Conservation (phyloP, 768 basidiomycete genomes). For the Lepiota venenata region DNA sequence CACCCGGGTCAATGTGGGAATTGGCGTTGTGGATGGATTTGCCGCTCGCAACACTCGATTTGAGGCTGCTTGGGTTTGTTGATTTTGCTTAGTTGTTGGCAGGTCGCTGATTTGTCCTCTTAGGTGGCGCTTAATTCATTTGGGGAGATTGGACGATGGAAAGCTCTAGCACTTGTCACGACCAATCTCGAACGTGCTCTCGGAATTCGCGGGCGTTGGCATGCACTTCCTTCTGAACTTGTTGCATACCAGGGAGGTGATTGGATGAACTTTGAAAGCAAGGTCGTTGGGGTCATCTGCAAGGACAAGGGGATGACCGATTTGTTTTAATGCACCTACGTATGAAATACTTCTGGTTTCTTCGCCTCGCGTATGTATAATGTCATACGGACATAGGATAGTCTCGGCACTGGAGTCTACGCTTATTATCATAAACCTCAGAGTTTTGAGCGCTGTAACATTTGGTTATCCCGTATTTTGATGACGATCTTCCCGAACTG, state of each 20-base stretch:
- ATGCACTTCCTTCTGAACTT: constrained; percentile 25
- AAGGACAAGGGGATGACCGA: constrained; percentile 29
- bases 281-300: constrained; percentile 41
- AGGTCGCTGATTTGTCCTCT: background rate
- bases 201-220: constrained; percentile 22
- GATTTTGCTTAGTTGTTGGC: constrained; percentile 30
- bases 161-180: constrained; percentile 39
- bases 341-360: background rate
- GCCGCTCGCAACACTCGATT: constrained; percentile 67
- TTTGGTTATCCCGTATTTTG: constrained; percentile 26
- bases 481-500: constrained; percentile 82
- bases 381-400: background rate
- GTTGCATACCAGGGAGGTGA: constrained; percentile 39
- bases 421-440: background rate
- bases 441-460: background rate
- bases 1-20: constrained; percentile 59
- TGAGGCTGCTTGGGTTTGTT: constrained; percentile 53
- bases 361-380: background rate
- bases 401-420: no score
- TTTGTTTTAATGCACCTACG: constrained; percentile 23
- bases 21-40: constrained; percentile 59
- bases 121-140: constrained; percentile 27
- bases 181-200: constrained; percentile 40
- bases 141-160: constrained; percentile 34
- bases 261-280: constrained; percentile 40